These are phyloP conservation scores for Staphylotrichum longicolle DNA, from an alignment of 495 filamentous ascomycete species.

Conservation along the genomic window DNA sequence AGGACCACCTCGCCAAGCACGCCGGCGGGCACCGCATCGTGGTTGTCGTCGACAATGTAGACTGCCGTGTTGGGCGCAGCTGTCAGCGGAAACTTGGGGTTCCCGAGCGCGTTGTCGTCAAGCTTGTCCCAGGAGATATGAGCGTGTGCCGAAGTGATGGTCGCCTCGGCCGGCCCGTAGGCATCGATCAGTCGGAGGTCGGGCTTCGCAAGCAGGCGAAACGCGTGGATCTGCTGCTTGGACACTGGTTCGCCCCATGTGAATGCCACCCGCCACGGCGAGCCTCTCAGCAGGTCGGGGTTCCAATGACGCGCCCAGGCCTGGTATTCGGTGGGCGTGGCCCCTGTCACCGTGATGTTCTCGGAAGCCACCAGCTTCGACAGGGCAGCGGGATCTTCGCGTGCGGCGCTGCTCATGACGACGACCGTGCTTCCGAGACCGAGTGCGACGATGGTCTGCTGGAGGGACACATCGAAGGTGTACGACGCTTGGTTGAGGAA, in stretches of 20 bases:
- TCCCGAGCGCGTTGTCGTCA: too few relatives aligned
- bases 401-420: conserved; percentile 17
- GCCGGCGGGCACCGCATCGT: conserved; percentile 40
- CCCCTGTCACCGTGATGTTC: conserved; percentile 30
- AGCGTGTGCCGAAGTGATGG: background rate
- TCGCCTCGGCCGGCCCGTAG: conserved; percentile 5
- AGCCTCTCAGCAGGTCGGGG: background rate
- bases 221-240: background rate
- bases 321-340: conserved; percentile 31
- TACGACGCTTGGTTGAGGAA: conserved; percentile 34
- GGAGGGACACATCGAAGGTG: conserved; percentile 34
- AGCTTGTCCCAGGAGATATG: too few relatives aligned
- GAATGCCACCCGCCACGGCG: conserved; percentile 30
- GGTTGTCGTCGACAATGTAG: conserved; percentile 46
- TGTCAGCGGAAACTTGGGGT: too few relatives aligned
- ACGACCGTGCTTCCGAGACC: conserved; percentile 27
- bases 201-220: background rate
- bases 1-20: conserved; percentile 40
- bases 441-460: conserved; percentile 33
- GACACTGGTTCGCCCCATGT: conserved; percentile 28
- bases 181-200: background rate
- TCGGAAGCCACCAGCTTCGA: conserved; percentile 22
- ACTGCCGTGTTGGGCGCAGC: conserved; percentile 34
- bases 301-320: conserved; percentile 25
- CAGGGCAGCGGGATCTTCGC: conserved; percentile 31